Evolutionary conservation across 2,329 filamentous ascomycete species (phyloP).

Genomic region (Aspergillus transmontanensis): DNA sequence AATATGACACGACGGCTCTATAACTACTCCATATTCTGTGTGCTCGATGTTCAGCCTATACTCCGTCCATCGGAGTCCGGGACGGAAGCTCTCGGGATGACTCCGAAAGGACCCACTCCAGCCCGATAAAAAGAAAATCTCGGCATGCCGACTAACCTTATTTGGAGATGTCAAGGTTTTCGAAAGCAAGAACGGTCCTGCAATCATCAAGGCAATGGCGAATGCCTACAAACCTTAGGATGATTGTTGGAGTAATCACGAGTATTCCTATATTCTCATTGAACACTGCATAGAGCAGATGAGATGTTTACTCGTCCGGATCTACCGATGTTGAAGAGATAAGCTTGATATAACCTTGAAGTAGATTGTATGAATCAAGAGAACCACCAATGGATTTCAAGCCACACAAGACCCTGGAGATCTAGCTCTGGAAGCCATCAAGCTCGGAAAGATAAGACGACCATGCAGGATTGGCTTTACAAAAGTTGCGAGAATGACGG

Average conservation of each 20-base stretch:
- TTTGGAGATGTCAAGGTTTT: neutral
- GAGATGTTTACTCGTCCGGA: neutral
- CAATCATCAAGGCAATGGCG: neutral
- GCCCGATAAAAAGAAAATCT: neutral
- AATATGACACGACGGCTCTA: neutral
- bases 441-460: neutral
- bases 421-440: neutral
- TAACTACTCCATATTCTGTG: neutral
- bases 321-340: neutral
- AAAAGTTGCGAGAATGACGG: neutral
- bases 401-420: neutral
- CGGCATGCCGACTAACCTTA: slow-evolving; percentile 4
- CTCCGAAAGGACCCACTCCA: neutral
- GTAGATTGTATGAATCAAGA: neutral
- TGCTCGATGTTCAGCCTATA: neutral
- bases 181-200: neutral
- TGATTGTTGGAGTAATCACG: neutral
- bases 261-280: neutral
- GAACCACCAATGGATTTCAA: neutral
- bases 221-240: neutral
- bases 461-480: neutral
- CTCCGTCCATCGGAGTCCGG: neutral
- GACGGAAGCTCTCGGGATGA: neutral
- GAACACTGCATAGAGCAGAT: neutral
- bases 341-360: neutral